phyloP scores from a whole-genome alignment of 108 stramenopile species.

The Cyclotella baltica region DNA sequence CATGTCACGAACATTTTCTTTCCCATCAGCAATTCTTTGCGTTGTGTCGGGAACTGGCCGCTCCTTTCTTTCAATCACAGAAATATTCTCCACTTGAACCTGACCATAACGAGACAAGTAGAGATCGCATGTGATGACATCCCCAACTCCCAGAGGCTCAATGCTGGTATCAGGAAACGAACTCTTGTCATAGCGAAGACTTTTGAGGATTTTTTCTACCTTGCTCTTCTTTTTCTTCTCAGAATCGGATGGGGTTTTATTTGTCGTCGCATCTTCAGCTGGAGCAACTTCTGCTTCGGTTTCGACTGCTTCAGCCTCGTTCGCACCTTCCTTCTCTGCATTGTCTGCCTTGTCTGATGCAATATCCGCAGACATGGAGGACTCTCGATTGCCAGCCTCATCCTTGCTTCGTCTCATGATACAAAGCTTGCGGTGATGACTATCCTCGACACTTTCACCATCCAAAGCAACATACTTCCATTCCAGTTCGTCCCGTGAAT shows the following conservation, averaged over 20 bases:
- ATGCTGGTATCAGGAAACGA: constrained; percentile 54
- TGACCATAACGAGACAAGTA: constrained; percentile 60
- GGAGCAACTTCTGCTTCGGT: neutral
- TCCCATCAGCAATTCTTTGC: constrained; percentile 16
- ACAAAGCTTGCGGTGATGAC: constrained; percentile 58
- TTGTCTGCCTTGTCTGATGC: neutral
- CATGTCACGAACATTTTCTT: constrained; percentile 17
- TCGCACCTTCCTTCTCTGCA: neutral
- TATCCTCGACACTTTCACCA: constrained; percentile 25
- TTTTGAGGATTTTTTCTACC: constrained; percentile 42
- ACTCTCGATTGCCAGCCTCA: neutral
- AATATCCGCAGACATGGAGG: neutral
- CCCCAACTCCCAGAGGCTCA: constrained; percentile 60
- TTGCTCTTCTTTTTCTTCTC: constrained; percentile 24
- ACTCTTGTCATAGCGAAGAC: constrained; percentile 61
- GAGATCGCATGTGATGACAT: constrained; percentile 68
- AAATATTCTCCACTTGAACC: constrained; percentile 57
- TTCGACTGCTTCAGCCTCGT: neutral
- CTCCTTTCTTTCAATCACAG: constrained; percentile 58
- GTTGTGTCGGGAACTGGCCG: neutral
- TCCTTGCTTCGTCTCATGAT: constrained; percentile 38
- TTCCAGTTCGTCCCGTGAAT: constrained; percentile 50
- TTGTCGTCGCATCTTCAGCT: neutral
- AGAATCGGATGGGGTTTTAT: neutral
- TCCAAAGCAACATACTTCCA: constrained; percentile 38